phyloP scores from a whole-genome alignment of 441 rosid genomes.

The Manihot esculenta region DNA sequence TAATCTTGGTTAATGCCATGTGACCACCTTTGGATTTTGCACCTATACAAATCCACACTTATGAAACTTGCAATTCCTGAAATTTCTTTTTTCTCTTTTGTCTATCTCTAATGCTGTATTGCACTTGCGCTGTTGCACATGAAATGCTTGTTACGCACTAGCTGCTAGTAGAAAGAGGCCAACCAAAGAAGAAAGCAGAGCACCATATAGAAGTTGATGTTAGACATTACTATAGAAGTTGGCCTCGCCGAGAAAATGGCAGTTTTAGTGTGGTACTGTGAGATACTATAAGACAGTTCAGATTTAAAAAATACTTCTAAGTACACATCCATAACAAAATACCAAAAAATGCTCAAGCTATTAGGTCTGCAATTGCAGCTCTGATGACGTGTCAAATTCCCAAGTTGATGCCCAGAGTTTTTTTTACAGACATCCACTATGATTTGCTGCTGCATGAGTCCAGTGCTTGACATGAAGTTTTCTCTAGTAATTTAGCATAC shows the following conservation, averaged over 20 bases:
- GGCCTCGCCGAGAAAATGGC: background rate
- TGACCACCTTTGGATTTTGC: background rate
- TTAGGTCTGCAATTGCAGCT: background rate
- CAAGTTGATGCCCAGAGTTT: background rate
- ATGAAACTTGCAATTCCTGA: background rate
- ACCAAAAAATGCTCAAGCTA: background rate
- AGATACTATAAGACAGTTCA: background rate
- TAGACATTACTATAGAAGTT: background rate
- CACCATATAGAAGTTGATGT: background rate
- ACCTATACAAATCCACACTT: background rate
- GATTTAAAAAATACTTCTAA: background rate
- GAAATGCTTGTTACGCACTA: background rate
- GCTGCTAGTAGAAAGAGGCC: background rate
- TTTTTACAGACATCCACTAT: background rate
- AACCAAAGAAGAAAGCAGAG: background rate
- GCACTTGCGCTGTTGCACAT: background rate
- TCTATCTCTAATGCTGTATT: background rate
- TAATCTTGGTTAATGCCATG: constrained; percentile 24
- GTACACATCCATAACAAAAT: background rate
- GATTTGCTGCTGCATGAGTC: too few species aligned
- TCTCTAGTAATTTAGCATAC: background rate
- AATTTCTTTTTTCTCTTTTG: background rate
- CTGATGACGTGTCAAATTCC: too few species aligned
- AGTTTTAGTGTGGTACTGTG: background rate
- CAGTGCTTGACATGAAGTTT: background rate